Conservation (phyloP, 345 rosid species). For the Acer negundo region DNA sequence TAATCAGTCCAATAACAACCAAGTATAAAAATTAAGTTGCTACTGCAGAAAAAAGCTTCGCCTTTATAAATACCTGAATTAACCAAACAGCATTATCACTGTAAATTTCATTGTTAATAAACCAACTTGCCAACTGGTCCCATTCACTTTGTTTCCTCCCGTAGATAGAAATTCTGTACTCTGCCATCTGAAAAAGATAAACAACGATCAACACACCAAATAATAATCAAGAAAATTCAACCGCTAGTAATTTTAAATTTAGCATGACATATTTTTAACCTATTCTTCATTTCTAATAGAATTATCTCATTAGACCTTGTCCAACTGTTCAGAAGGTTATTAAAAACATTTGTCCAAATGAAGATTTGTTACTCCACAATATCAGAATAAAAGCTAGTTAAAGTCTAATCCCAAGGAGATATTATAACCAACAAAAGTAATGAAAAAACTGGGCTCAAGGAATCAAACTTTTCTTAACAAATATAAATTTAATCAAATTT, state of each 20-base stretch:
- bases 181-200: constrained; percentile 44
- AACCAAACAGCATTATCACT: constrained; percentile 59
- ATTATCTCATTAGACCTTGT: neutral
- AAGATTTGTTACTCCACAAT: neutral
- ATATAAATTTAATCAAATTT: neutral
- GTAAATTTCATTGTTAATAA: constrained; percentile 49
- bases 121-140: constrained; percentile 69
- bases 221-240: neutral
- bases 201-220: neutral
- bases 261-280: neutral
- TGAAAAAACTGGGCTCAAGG: neutral
- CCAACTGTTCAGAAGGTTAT: neutral
- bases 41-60: neutral
- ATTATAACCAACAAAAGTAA: neutral
- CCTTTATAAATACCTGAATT: constrained; percentile 42
- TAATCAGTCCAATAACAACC: neutral
- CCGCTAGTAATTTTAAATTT: too few relatives aligned
- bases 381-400: neutral
- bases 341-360: neutral
- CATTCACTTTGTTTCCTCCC: constrained; percentile 66
- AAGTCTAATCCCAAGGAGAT: neutral
- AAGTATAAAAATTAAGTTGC: neutral
- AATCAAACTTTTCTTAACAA: neutral
- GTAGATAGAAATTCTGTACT: constrained; percentile 53
- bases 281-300: neutral